phyloP scores from a whole-genome alignment of 2,329 filamentous ascomycete genomes.

The Hypoxylon rubiginosum region DNA sequence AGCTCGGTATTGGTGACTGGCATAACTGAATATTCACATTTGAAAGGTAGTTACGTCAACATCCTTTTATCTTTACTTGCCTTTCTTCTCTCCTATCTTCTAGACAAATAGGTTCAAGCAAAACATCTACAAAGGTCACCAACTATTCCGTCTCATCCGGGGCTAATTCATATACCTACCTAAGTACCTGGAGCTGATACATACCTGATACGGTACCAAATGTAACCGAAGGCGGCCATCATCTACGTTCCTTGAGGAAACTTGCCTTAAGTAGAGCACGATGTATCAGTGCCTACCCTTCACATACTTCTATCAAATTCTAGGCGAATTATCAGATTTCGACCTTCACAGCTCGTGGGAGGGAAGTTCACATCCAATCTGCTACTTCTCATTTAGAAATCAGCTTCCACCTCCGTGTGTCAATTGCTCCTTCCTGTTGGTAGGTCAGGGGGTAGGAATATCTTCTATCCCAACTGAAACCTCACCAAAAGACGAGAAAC shows the following conservation, averaged over 20 bases:
- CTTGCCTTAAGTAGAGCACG: background rate
- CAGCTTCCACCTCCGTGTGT: background rate
- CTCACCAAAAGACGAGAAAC: background rate
- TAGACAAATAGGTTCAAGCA: too few species aligned
- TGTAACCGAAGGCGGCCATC: background rate
- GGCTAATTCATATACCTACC: background rate
- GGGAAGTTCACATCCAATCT: background rate
- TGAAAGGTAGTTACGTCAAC: background rate
- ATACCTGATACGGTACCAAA: too few species aligned
- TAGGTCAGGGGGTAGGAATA: too few species aligned
- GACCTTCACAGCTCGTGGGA: background rate
- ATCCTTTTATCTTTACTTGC: background rate
- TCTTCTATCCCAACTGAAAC: background rate
- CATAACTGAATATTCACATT: constrained; percentile 2
- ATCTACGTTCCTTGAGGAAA: background rate
- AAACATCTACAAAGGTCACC: too few species aligned
- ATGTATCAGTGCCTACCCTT: background rate
- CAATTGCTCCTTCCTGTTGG: background rate
- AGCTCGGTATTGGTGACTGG: constrained; percentile 14
- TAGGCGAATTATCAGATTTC: background rate
- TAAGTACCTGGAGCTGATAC: background rate
- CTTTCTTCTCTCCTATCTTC: background rate
- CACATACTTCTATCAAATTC: background rate
- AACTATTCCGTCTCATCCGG: background rate
- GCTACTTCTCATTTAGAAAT: background rate